A percentile compares a stretch with the other conserved stretches of the same genome.
These are phyloP conservation scores for Anisodus tanguticus DNA, from an alignment of 257 asterid genomes.

Conservation along the genomic window DNA sequence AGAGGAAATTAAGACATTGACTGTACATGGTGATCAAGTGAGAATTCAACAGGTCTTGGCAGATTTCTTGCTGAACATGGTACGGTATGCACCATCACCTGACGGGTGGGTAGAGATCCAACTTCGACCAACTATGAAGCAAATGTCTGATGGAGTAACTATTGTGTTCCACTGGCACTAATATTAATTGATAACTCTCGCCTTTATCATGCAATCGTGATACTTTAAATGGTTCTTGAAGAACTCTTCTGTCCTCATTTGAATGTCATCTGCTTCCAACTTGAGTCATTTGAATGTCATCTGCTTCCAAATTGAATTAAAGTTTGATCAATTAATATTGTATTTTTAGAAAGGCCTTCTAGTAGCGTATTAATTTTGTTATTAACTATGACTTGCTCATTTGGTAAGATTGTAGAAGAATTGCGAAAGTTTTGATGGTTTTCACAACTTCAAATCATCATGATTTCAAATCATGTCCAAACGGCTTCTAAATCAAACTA, in stretches of 20 bases:
- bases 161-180: constrained; percentile 16
- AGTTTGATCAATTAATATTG: too few species aligned
- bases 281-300: not conserved
- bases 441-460: too few species aligned
- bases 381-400: too few species aligned
- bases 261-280: constrained; percentile 20
- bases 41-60: constrained; percentile 84
- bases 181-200: not conserved
- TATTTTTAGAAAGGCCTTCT: too few species aligned
- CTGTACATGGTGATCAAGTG: constrained; percentile 73
- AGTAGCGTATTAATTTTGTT: too few species aligned
- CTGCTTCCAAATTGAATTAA: too few species aligned
- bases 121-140: constrained; percentile 68
- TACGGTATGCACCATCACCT: constrained; percentile 63
- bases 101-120: constrained; percentile 92
- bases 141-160: constrained; percentile 53
- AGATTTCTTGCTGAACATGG: constrained; percentile 76
- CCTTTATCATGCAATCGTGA: constrained; percentile 5
- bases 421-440: too few species aligned
- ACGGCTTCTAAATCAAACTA: too few species aligned
- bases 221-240: too few species aligned
- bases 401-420: too few species aligned
- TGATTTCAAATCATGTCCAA: too few species aligned
- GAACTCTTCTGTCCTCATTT: not conserved
- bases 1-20: constrained; percentile 72